Evolutionary conservation across 108 stramenopile genomes (phyloP), one percentile per base, ranked within the genome.

Genomic region (Conticribra guillardii): DNA sequence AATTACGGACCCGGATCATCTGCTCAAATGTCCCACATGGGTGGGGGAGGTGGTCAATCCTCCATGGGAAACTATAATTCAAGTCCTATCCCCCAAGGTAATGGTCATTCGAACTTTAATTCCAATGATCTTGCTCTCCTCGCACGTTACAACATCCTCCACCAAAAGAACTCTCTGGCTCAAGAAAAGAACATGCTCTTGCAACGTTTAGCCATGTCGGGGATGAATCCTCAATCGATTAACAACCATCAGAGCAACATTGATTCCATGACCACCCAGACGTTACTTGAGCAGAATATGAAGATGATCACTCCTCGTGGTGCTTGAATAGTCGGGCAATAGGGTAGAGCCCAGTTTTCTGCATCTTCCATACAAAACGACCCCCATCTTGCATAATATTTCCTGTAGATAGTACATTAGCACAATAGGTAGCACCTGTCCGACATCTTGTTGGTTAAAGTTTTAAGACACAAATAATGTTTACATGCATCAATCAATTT

Each of bases 101-200:
- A 56, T 30, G 41, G 29, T 16, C 16, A 47, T 27, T 37, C 44
- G 29, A 55, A 23, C 23, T 11, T 30, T 17, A 53, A 53, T 31
- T 21, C 23, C 34, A 51, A 51, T 1, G 26, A 37, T 41, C 4
- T 18, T 18, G 53, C 57, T 31, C 30, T 60, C 21, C 19, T 69
- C 22, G 52, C 64, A 5, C 49, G 47, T 16, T 69, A 58, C 56
- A 58, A 46, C 56, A 58, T 51, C 9, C 49, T 59, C 4, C 47
- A 59, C 7, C 57, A 59, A 30, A 70, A 52, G 59, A 60, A 70
- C 60, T 60, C 32, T 47, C 34, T 70, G 11, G 50, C 59, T 16
- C 69, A 60, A 61, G 69, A 70, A 37, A 57, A 70, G 69, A 60
- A 51, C 47, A 70, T 70, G 59, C 34, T 70, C 32, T 30, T 70